Evolutionary conservation across 257 asterid genomes (phyloP), one percentile per base, ranked within the genome.

Genomic region (Petunia axillaris): DNA sequence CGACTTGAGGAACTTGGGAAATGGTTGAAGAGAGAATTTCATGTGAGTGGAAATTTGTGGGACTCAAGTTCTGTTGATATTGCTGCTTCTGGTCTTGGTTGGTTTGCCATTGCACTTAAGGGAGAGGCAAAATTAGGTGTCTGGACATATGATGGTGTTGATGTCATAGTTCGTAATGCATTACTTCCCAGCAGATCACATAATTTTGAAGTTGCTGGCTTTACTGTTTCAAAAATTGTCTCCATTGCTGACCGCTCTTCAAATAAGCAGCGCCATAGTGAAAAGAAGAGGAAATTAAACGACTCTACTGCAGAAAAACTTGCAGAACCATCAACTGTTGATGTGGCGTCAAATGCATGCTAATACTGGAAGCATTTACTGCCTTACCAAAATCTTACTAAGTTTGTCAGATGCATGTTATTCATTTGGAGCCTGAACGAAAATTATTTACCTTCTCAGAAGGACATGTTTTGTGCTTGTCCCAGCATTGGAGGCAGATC

Each of bases 111-210:
- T 79, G 99, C 96, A 80, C 87, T 95, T 58, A 92, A 86, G 85
- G 98, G 97, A 82, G 94, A 90, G 41, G 97, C 94, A 63, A 75
- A 14, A 66, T 81, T 95, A 43, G 87, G 94, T 36, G 86, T 87
- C 50, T 93, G 99, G 97, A 91, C 97, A 0, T 93, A 93, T 4
- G 96, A 92, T 11, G 98, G 99, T 44, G 87, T 90, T 46, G 98
- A 95, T 75, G 83, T 92, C 46, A 77, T 83, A 0, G 82, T 78
- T 77, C 88, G 97, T 55, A 89, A 84, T 55, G 91, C 93, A 38
- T 80, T 95, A 88, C 95, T 95, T 84, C 97, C 94, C 79, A 90
- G 87, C 66, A 88, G 91, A 86, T 88, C 97, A 6, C 83, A 62
- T 66, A 60, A 84, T 44, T 95, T 93, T 81, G 97, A 91, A 85